phyloP scores from a whole-genome alignment of 306 rosid species.

The Adenanthera pavonina region DNA sequence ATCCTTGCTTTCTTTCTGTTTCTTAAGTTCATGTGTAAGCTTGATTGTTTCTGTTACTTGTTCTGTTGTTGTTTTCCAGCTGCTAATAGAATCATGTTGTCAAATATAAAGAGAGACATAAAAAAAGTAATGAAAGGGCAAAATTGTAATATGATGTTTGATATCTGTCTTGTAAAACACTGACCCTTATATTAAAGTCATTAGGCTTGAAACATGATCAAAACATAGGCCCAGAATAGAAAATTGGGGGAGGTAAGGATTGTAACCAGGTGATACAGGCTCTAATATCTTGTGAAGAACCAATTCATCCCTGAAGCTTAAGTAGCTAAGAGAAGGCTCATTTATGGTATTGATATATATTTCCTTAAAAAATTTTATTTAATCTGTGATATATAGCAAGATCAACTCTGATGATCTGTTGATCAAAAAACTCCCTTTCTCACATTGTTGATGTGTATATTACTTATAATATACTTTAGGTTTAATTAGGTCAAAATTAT shows the following conservation, averaged over 20 bases:
- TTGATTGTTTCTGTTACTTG: background rate
- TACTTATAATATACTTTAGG: background rate
- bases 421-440: background rate
- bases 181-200: background rate
- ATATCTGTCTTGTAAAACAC: background rate
- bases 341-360: background rate
- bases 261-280: background rate
- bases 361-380: background rate
- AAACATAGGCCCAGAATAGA: background rate
- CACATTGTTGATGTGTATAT: background rate
- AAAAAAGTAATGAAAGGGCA: background rate
- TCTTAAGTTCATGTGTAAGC: background rate
- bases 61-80: background rate
- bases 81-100: background rate
- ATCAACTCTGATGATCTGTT: background rate
- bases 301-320: background rate
- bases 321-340: background rate
- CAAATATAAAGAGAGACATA: background rate
- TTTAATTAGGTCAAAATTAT: background rate
- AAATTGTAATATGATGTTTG: background rate
- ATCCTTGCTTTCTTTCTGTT: constrained; percentile 3
- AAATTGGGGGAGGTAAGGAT: background rate
- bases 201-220: background rate
- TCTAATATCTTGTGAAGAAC: background rate
- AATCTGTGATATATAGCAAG: background rate